A percentile compares a stretch with the other conserved stretches of the same genome.
Evolutionary conservation across 225 moss, liverwort and hornwort genomes (phyloP).

Genomic region (Ulota crispa): DNA sequence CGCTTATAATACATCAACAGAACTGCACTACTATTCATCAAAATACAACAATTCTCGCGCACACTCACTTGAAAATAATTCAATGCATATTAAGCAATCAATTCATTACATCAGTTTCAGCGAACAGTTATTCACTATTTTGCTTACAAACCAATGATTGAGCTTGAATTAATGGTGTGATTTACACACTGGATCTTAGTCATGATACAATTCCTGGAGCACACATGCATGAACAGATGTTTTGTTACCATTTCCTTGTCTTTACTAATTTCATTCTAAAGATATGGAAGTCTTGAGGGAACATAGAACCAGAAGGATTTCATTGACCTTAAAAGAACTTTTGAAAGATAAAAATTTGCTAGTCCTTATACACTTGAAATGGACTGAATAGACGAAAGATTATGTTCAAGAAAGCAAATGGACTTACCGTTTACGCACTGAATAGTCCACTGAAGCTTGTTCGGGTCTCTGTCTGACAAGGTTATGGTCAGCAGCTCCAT

Average conservation of each 20-base stretch:
- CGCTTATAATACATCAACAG: background rate
- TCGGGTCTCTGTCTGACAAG: constrained; percentile 64
- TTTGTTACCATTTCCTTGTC: background rate
- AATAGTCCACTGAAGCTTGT: constrained; percentile 86
- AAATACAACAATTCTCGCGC: constrained; percentile 5
- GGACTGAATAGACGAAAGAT: background rate
- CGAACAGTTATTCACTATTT: background rate
- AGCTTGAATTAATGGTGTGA: background rate
- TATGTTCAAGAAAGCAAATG: constrained; percentile 2
- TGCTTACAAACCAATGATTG: background rate
- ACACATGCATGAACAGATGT: background rate
- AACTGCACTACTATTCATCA: constrained; percentile 11
- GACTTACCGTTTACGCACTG: constrained; percentile 80
- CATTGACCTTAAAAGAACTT: background rate
- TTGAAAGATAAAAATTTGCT: background rate
- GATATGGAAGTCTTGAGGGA: background rate
- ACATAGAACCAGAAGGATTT: constrained; percentile 4
- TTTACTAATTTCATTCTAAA: constrained; percentile 3
- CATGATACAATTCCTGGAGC: background rate
- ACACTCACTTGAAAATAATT: background rate
- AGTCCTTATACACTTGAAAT: constrained; percentile 11
- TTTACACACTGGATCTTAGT: background rate
- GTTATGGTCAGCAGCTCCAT: constrained; percentile 84
- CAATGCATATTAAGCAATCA: background rate
- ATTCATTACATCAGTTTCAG: background rate